phyloP scores from a whole-genome alignment of 148 eudicot genomes.

The Nepenthes mirabilis region DNA sequence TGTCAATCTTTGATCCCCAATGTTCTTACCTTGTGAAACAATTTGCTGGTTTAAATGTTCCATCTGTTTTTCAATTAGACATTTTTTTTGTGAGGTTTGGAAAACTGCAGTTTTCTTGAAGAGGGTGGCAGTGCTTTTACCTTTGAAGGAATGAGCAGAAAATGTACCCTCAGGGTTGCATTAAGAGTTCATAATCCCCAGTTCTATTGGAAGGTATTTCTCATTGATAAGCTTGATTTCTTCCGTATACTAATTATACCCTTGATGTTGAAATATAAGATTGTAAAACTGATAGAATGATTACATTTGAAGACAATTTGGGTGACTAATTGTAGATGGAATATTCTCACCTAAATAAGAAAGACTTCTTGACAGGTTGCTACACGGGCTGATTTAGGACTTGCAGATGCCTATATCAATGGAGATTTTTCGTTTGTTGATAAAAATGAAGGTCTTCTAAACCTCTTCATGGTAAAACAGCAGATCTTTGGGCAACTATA shows the following conservation, averaged over 20 bases:
- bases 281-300: not conserved
- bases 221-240: not conserved
- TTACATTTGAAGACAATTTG: no score
- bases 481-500: not conserved
- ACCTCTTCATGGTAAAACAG: conserved; percentile 66
- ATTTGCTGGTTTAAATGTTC: no score
- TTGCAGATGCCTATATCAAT: conserved; percentile 93
- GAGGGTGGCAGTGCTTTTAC: conserved; percentile 68
- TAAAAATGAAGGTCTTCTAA: conserved; percentile 66
- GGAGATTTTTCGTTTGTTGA: conserved; percentile 87
- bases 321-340: not conserved
- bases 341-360: not conserved
- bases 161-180: conserved; percentile 34
- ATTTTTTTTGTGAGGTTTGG: not conserved
- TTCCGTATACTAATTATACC: no score
- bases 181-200: conserved; percentile 68
- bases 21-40: no score
- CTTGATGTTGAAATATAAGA: no score
- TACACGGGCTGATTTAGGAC: conserved; percentile 85
- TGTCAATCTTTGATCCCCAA: no score
- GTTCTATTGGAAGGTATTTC: conserved; percentile 83
- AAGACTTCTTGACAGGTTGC: conserved; percentile 42
- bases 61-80: no score
- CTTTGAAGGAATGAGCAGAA: conserved; percentile 47
- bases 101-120: conserved; percentile 45